Percentiles rank a stretch among this genome's conserved stretches.
phyloP scores from a whole-genome alignment of 768 basidiomycete species.

The Trichaptum fuscoviolaceum region DNA sequence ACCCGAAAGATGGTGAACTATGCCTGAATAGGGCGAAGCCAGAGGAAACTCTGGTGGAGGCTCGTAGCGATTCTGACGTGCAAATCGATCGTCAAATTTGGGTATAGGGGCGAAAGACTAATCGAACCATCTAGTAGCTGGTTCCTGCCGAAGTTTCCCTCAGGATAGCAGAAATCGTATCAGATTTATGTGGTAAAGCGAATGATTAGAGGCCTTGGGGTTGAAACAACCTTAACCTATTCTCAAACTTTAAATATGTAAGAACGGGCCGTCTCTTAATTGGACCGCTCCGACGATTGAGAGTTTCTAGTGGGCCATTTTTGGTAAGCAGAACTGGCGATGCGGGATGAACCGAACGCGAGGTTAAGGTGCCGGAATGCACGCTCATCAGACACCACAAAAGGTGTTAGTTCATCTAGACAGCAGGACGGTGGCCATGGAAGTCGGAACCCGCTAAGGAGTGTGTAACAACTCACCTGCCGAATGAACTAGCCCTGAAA shows the following conservation, averaged over 20 bases:
- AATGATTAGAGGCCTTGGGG: conserved; percentile 92
- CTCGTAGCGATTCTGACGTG: conserved; percentile 94
- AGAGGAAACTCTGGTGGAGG: conserved; percentile 89
- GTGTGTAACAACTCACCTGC: too few species aligned
- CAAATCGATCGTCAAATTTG: conserved; percentile 95
- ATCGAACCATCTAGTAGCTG: too few species aligned
- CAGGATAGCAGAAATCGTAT: conserved; percentile 55
- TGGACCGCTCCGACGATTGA: conserved; percentile 51
- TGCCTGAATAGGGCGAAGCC: too few species aligned
- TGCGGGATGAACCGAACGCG: conserved; percentile 66
- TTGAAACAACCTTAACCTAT: conserved; percentile 85
- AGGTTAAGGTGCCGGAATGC: conserved; percentile 20
- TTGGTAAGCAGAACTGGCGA: conserved; percentile 71
- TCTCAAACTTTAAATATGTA: too few species aligned
- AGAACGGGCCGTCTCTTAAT: conserved; percentile 53
- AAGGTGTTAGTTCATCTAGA: too few species aligned
- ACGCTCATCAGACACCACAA: too few species aligned
- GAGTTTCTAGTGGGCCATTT: conserved; percentile 71
- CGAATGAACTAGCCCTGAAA: too few species aligned
- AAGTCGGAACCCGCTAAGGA: too few species aligned
- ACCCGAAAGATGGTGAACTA: too few species aligned
- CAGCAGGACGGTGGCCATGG: too few species aligned
- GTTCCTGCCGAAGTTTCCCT: too few species aligned
- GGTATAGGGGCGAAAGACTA: conserved; percentile 96
- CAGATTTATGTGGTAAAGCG: conserved; percentile 65